Evolutionary conservation across 2,329 filamentous ascomycete genomes (phyloP).

Genomic region (Elsinoe fawcettii): DNA sequence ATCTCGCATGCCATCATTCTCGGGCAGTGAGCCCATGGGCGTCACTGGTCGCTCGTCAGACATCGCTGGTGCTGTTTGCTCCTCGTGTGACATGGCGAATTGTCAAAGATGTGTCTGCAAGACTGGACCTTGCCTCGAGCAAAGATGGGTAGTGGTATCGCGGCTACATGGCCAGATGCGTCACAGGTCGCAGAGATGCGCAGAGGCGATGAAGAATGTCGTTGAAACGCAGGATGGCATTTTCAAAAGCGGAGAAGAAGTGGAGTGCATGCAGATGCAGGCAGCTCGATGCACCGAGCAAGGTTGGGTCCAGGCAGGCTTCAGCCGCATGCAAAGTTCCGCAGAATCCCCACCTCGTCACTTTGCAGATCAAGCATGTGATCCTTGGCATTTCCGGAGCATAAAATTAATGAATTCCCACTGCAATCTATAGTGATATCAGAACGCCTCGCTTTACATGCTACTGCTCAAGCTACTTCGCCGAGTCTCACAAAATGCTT

Average conservation of each 20-base stretch:
- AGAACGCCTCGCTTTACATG: conserved; percentile 2
- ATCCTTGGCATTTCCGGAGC: not conserved
- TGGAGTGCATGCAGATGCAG: not conserved
- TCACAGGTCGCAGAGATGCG: not conserved
- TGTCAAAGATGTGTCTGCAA: not conserved
- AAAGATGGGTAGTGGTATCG: not conserved
- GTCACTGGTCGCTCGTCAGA: not conserved
- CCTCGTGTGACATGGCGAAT: not conserved
- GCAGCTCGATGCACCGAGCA: not conserved
- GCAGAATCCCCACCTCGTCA: not conserved
- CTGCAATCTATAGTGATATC: not conserved
- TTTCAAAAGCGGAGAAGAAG: not conserved
- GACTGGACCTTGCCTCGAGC: not conserved
- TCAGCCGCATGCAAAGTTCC: not conserved
- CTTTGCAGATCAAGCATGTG: conserved; percentile 4
- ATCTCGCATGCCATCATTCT: conserved; percentile 44
- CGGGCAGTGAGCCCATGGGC: conserved; percentile 31
- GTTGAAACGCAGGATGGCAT: not conserved
- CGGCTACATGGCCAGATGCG: not conserved
- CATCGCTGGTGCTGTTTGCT: not conserved
- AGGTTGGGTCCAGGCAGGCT: not conserved
- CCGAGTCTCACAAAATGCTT: not conserved
- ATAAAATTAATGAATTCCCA: not conserved
- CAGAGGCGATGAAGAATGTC: not conserved
- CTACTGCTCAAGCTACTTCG: not conserved